These are phyloP conservation scores for Tuber magnatum DNA, from an alignment of 495 filamentous ascomycete genomes.

Conservation along the genomic window DNA sequence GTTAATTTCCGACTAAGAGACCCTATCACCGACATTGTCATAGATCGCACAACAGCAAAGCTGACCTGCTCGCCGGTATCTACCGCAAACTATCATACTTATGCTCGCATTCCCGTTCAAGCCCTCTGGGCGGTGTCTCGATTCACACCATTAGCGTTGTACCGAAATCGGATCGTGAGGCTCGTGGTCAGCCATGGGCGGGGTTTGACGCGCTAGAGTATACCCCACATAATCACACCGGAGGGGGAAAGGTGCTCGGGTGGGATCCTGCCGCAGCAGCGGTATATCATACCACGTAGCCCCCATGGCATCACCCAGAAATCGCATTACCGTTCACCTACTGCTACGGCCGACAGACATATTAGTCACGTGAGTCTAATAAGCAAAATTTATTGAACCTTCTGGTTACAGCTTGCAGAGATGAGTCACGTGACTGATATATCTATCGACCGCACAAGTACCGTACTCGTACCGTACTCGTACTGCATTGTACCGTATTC, in stretches of 20 bases:
- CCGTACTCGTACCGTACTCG: too few species aligned
- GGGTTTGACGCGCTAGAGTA: background rate
- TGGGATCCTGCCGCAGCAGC: background rate
- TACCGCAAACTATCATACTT: background rate
- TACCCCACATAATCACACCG: background rate
- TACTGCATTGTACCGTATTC: too few species aligned
- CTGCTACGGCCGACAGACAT: too few species aligned
- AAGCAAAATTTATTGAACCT: too few species aligned
- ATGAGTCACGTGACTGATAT: too few species aligned
- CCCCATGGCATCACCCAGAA: background rate
- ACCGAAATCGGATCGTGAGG: background rate
- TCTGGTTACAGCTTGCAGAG: too few species aligned
- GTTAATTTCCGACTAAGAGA: background rate
- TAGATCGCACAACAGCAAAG: background rate
- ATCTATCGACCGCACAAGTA: too few species aligned
- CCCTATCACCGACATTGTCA: background rate
- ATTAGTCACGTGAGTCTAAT: too few species aligned
- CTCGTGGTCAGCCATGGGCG: background rate
- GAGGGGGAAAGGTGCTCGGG: background rate
- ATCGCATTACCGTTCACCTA: too few species aligned
- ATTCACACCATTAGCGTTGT: background rate
- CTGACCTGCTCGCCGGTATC: background rate
- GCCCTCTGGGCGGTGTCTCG: background rate
- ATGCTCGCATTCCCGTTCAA: background rate
- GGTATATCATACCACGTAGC: background rate